Evolutionary conservation across 345 rosid genomes (phyloP).

Genomic region (Syzygium oleosum): DNA sequence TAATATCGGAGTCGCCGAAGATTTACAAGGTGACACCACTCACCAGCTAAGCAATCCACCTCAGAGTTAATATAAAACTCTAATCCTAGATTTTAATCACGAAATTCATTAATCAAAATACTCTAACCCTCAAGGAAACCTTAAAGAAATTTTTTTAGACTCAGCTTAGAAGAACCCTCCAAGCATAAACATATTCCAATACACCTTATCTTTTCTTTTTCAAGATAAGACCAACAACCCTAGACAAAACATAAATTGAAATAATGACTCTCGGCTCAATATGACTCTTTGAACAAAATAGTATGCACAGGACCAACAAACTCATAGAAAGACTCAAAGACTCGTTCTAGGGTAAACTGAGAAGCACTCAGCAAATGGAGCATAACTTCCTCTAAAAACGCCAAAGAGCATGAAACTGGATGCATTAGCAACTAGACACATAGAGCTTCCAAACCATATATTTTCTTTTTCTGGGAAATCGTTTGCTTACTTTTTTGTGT

Average conservation of each 20-base stretch:
- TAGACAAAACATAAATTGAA: not conserved
- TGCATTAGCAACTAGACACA: not conserved
- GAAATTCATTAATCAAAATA: not conserved
- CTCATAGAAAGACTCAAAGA: not conserved
- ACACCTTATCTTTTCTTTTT: not conserved
- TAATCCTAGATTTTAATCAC: not conserved
- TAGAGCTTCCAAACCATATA: not conserved
- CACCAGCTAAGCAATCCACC: not conserved
- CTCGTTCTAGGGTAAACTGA: not conserved
- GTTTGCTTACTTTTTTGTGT: fast-evolving
- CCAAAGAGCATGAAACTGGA: not conserved
- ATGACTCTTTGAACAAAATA: not conserved
- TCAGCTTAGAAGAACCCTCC: not conserved
- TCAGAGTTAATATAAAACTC: not conserved
- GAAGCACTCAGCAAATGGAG: not conserved
- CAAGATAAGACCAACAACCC: not conserved
- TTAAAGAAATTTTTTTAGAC: not conserved
- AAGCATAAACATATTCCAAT: not conserved
- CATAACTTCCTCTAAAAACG: not conserved
- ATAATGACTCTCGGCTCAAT: not conserved
- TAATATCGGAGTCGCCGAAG: not conserved
- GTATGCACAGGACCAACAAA: not conserved
- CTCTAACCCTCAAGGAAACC: not conserved
- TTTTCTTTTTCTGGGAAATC: not conserved
- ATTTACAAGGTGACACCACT: not conserved